Evolutionary conservation across 2,329 filamentous ascomycete genomes (phyloP), one percentile per base, ranked within the genome.

Genomic region (Paecilomyces sp.): DNA sequence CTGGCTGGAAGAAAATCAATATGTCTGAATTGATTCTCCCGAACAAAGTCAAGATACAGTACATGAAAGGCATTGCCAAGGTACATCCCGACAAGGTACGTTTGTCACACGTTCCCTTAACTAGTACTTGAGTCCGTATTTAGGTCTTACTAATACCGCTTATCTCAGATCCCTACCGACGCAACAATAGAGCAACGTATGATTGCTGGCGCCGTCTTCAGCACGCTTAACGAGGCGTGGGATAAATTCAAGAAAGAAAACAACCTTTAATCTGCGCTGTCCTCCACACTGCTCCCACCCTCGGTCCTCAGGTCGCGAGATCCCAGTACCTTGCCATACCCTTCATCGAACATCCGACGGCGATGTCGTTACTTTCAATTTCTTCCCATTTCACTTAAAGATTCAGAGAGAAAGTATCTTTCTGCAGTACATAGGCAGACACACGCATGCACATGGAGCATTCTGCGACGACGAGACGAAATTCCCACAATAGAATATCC

Each of bases 51-150:
- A 99, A 99, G 84, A 88, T 99, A 64, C 82, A 90, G 61, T 99
- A 99, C 73, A 97, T 99, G 94, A 97, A 96, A 84, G 94, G 93
- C 5, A 97, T 99, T 82, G 91, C 88, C 11, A 97, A 97, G 82
- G 94, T 94, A 67, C 94, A 99, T 82, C 94, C 94, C 62, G 94
- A 99, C 75, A 99, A 99, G 88, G 94, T 97, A 82, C 76, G 85
- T 75, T 66, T 62, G 61, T 61, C 61, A 15, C 57, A 28, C 33
- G 28, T 8, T 41, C 59, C 11, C 24, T 53, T 28, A n/a, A n/a
- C n/a, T n/a, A 11, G 22, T 13, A 22, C 9, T 53, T 3, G 24
- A 9, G 25, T 57, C 1, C 13, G 28, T 31, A 13, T 56, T 24
- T 54, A 47, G 30, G 22, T 52, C 56, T 51, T 6, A 18, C 41